Percentiles rank a stretch among this genome's conserved stretches.
Conservation (phyloP, 2,329 filamentous ascomycete species). For the Penicillium concentricum region DNA sequence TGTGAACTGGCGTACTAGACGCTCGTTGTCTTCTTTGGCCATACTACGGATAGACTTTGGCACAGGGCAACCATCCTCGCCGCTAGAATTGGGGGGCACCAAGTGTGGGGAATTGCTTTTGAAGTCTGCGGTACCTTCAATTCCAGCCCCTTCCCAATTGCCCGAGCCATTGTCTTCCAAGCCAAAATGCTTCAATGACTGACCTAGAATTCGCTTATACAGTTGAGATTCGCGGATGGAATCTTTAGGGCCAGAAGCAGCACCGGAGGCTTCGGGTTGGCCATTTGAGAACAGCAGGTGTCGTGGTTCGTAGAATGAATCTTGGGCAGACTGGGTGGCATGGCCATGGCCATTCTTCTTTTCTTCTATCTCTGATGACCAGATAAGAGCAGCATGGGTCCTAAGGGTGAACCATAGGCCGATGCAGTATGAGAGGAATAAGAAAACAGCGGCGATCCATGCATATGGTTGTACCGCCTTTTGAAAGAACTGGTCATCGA, state of each 20-base stretch:
- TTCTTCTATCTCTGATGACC: conserved; percentile 81
- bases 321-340: conserved; percentile 19
- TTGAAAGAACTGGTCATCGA: conserved; percentile 84
- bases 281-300: conserved; percentile 32
- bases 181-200: conserved; percentile 82
- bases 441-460: conserved; percentile 77
- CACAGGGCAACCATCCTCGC: conserved; percentile 38
- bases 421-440: conserved; percentile 92
- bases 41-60: conserved; percentile 59
- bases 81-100: conserved; percentile 67
- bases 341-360: conserved; percentile 55
- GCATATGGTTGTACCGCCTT: conserved; percentile 92
- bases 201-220: conserved; percentile 89
- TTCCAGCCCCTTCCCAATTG: conserved; percentile 30
- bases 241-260: conserved; percentile 52
- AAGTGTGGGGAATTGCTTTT: conserved; percentile 60
- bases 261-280: conserved; percentile 29
- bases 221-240: conserved; percentile 85
- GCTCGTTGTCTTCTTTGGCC: conserved; percentile 77
- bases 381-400: conserved; percentile 95
- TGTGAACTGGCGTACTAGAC: conserved; percentile 79
- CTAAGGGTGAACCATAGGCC: conserved; percentile 93
- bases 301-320: conserved; percentile 37
- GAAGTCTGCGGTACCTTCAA: conserved; percentile 21
- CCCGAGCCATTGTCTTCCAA: conserved; percentile 57